Evolutionary conservation across 1,284 basidiomycete genomes (phyloP), one percentile per base, ranked within the genome.

Genomic region (Albatrellus sp.): DNA sequence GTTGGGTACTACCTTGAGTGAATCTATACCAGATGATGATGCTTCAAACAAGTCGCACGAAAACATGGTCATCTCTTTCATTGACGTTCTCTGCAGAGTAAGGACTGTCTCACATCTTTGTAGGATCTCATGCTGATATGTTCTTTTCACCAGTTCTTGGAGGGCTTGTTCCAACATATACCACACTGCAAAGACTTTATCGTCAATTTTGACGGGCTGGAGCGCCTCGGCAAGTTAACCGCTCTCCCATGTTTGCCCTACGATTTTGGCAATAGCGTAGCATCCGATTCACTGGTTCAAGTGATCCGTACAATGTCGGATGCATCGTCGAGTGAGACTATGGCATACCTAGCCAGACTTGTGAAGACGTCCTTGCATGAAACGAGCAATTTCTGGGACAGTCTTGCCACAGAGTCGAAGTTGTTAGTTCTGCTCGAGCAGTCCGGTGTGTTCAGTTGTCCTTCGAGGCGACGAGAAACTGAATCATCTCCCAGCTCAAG

Each of bases 181-280:
- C 80, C 79, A 30, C 90, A 97, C 59, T 90, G 88, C 68, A 80
- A 81, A 49, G 94, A 98, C 52, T 98, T 98, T 60, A 77, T 98
- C 51, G 64, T 69, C 14, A 73, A 75, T 43, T 72, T 76, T 2
- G 83, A 88, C 47, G 89, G 90, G 11, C 69, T 98, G 13, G 72
- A 80, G 36, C 72, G 75, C 45, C 65, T 98, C 19, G 80, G 91
- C 42, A 72, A 73, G 48, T 69, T 98, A 24, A 87, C 90, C 42
- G 74, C 77, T 30, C 68, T 94, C 28, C 88, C 92, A 5, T 94
- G 88, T 56, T 69, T 96, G 33, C 91, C 96, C 0, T 90, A 89
- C 54, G 86, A 93, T 59, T 96, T 90, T 58, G 81, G 83, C 5
- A 80, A 79, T 49, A 89, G 89, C 45, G 72, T 80, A 45, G 80